These are phyloP conservation scores for Musa schizocarpa DNA, from an alignment of 176 grass and related monocot species.

Conservation along the genomic window DNA sequence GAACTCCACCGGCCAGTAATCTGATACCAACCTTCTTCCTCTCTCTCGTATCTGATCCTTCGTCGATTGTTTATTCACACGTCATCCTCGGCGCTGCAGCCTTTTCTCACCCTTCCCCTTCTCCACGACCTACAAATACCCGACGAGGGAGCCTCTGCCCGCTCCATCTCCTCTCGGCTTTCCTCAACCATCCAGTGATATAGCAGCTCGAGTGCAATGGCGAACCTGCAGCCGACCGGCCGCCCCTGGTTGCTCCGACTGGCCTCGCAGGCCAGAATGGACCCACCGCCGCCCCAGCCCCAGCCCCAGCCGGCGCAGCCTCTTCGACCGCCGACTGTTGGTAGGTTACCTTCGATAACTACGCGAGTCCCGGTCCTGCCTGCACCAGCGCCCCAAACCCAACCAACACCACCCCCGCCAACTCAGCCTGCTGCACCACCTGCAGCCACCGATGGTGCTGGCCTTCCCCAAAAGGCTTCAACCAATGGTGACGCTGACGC, in stretches of 20 bases:
- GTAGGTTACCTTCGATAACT: no score
- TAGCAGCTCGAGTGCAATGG: conserved; percentile 11
- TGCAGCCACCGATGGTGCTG: no score
- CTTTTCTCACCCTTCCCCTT: not conserved
- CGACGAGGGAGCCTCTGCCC: not conserved
- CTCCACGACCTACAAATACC: conserved; percentile 28
- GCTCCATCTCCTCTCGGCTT: not conserved
- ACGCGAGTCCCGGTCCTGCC: not conserved
- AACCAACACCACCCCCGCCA: not conserved
- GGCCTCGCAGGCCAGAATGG: conserved; percentile 19
- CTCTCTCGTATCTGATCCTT: conserved; percentile 24
- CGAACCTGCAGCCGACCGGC: conserved; percentile 20
- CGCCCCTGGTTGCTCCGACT: conserved; percentile 30
- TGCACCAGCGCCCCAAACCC: not conserved
- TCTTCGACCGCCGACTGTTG: not conserved
- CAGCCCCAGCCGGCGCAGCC: not conserved
- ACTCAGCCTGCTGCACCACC: not conserved
- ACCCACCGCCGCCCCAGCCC: not conserved
- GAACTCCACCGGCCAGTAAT: not conserved
- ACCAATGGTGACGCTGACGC: not conserved
- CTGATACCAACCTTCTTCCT: conserved; percentile 31
- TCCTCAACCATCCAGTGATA: not conserved
- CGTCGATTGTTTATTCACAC: not conserved
- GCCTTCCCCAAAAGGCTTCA: not conserved
- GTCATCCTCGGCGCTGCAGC: not conserved